Conservation (phyloP, 2,329 filamentous ascomycete species). For the Apiospora kogelbergensis region DNA sequence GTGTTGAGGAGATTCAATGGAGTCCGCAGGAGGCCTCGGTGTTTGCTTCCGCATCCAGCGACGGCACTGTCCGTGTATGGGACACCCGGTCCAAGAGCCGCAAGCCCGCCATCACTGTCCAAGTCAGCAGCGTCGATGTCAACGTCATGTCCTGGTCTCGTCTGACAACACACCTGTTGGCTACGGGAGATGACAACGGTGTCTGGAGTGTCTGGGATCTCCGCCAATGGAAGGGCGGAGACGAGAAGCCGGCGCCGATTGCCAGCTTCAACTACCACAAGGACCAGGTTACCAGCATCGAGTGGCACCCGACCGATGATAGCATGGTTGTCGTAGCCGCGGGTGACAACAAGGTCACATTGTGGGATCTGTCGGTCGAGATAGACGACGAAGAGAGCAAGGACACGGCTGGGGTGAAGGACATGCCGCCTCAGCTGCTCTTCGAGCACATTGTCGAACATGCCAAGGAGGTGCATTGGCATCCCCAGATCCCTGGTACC, state of each 20-base stretch:
- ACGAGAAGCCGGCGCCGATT: constrained; percentile 72
- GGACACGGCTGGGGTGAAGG: constrained; percentile 81
- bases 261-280: constrained; percentile 94
- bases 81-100: constrained; percentile 89
- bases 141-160: constrained; percentile 97
- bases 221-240: constrained; percentile 82
- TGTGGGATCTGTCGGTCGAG: constrained; percentile 97
- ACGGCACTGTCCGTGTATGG: constrained; percentile 95
- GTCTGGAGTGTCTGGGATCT: constrained; percentile 96
- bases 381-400: constrained; percentile 95
- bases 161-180: constrained; percentile 84
- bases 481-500: constrained; percentile 89
- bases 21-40: constrained; percentile 90
- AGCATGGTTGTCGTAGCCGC: constrained; percentile 91
- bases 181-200: constrained; percentile 90
- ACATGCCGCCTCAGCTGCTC: constrained; percentile 89
- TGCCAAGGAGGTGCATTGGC: constrained; percentile 97
- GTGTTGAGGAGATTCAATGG: constrained; percentile 96
- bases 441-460: constrained; percentile 97
- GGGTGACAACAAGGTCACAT: constrained; percentile 88
- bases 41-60: constrained; percentile 90
- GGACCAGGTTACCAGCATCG: constrained; percentile 91
- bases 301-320: constrained; percentile 98
- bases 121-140: constrained; percentile 81
- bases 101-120: constrained; percentile 82